Base-by-base conservation (phyloP, 306 rosid genomes). In the Vigna radiata region DNA sequence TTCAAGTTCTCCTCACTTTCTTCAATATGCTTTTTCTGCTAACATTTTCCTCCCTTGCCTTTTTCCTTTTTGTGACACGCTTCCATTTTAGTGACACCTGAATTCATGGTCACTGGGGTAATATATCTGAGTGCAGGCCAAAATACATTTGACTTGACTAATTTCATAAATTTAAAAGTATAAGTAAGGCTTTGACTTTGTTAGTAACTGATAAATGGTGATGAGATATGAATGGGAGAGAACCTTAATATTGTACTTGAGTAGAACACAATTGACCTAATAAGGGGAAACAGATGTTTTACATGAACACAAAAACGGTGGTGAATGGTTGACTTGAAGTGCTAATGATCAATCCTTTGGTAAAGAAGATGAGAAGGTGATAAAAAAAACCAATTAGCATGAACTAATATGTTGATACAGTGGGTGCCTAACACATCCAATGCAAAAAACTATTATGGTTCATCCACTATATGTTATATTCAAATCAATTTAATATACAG, bases 1-100 rank as follows among this genome's bases (percentile, higher is more conserved):
- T 68, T 84, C 75, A 15, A 76, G 53, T 75, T 76, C 27, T 25
- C 27, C 54, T 64, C 79, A 48, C 23, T 70, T 78, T 61, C 84
- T 48, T 76, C 43, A 53, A 70, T 67, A 67, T 43, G 80, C 80
- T 33, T 68, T 79, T 75, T 59, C 52, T 60, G 7, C 67, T 13
- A 18, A 16, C 18, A 49, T 27, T 16, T 62, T 47, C 55, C 19
- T 55, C 25, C 11, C 8, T 59, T 49, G 25, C 47, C 31, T 49
- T 47, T 31, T 56, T 21, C 37, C 41, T n/a, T 33, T 39, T 75
- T 12, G 43, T 59, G 60, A 49, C 17, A 60, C 66, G 70, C 73
- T 65, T 78, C 49, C 48, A 12, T 67, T 56, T 68, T 17, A 46
- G 41, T 77, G 37, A 56, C 68, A 56, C 27, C 25, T 77, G 11